These are phyloP conservation scores for Afroboletus lepidellus DNA, from an alignment of 1,284 basidiomycete species.

Conservation along the genomic window DNA sequence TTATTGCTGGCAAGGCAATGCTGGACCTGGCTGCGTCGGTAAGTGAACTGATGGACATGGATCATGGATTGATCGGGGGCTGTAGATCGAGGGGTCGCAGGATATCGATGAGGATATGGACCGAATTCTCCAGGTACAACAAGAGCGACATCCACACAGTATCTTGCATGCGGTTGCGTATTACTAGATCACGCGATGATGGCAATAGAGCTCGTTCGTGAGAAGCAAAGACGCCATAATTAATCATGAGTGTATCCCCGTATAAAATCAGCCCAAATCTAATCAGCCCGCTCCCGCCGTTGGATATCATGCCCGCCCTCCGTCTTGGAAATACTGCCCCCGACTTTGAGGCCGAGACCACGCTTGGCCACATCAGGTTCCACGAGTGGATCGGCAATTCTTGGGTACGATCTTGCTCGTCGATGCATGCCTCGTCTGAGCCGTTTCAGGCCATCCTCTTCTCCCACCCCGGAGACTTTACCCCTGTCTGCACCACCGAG, in stretches of 20 bases:
- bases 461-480: constrained; percentile 90
- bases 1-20: constrained; percentile 94
- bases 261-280: constrained; percentile 22
- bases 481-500: constrained; percentile 93
- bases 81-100: constrained; percentile 79
- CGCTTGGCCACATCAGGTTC: constrained; percentile 77
- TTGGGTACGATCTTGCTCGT: constrained; percentile 63
- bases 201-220: constrained; percentile 35
- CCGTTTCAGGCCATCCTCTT: constrained; percentile 73
- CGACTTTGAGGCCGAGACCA: constrained; percentile 83
- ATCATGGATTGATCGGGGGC: constrained; percentile 16
- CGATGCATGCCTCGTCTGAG: background rate
- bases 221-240: constrained; percentile 49
- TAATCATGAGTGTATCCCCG: constrained; percentile 15
- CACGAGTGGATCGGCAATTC: constrained; percentile 88
- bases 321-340: constrained; percentile 79
- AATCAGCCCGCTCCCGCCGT: background rate
- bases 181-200: constrained; percentile 54
- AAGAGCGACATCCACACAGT: constrained; percentile 89
- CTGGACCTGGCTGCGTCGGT: constrained; percentile 91
- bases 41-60: constrained; percentile 34
- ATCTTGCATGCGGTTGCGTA: constrained; percentile 89
- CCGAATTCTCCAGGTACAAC: constrained; percentile 79
- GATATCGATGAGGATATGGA: constrained; percentile 94
- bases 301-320: constrained; percentile 43